Evolutionary conservation across 352 stramenopile species (phyloP).

Genomic region (Phytophthora agathidicida): DNA sequence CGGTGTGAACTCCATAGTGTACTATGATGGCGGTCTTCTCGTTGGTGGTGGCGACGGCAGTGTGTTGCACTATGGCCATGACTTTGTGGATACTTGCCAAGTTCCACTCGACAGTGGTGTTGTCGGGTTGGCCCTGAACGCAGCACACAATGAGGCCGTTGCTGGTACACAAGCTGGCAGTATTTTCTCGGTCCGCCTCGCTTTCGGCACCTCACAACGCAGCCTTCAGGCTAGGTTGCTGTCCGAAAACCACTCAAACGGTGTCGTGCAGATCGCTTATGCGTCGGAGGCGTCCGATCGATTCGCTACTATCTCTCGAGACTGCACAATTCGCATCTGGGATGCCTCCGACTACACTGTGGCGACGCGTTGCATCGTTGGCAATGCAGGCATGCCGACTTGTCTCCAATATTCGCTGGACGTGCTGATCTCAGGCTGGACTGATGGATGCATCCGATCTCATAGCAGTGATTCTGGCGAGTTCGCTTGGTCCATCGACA

Average conservation of each 20-base stretch:
- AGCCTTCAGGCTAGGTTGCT: constrained; percentile 28
- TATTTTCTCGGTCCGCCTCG: constrained; percentile 73
- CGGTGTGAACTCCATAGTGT: constrained; percentile 72
- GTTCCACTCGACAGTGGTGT: constrained; percentile 74
- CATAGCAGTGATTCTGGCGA: constrained; percentile 88
- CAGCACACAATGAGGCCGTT: constrained; percentile 68
- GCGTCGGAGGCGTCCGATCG: constrained; percentile 76
- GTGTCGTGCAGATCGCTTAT: constrained; percentile 84
- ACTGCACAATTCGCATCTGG: constrained; percentile 92
- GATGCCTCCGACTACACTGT: constrained; percentile 89
- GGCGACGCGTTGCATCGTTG: constrained; percentile 55
- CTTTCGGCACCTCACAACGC: constrained; percentile 44
- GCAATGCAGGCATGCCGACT: constrained; percentile 65
- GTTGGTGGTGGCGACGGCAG: constrained; percentile 89
- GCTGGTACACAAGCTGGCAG: constrained; percentile 80
- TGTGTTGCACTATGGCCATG: constrained; percentile 76
- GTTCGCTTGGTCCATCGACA: constrained; percentile 89
- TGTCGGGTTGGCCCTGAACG: constrained; percentile 59
- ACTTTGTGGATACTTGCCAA: constrained; percentile 78
- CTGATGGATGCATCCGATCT: constrained; percentile 87
- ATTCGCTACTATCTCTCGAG: constrained; percentile 89
- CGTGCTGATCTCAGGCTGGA: constrained; percentile 91
- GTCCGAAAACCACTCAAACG: constrained; percentile 83
- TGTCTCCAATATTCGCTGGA: constrained; percentile 88
- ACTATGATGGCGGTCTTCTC: constrained; percentile 52